phyloP scores from a whole-genome alignment of 1,284 basidiomycete genomes.

The Pseudozyma thailandica region DNA sequence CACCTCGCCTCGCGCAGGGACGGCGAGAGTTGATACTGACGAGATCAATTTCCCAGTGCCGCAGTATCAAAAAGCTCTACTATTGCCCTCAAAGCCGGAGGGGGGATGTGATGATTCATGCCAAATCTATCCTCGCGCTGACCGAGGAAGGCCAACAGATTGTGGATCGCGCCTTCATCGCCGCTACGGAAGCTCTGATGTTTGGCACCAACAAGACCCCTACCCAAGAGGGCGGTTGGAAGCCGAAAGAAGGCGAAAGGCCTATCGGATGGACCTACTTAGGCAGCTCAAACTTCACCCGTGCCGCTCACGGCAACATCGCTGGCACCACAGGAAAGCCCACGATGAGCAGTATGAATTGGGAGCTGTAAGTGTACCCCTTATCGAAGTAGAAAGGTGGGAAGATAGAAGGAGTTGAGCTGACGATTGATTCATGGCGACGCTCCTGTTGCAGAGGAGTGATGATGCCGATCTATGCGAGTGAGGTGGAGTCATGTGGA shows the following conservation, averaged over 20 bases:
- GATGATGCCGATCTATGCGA: slow-evolving; percentile 48
- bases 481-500: slow-evolving; percentile 36
- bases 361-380: slow-evolving; percentile 55
- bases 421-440: background rate
- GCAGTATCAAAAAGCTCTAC: slow-evolving; percentile 39
- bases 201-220: background rate
- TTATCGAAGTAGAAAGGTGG: background rate
- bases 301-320: slow-evolving; percentile 64
- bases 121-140: slow-evolving; percentile 59
- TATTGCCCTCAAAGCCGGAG: slow-evolving; percentile 50
- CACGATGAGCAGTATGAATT: slow-evolving; percentile 52
- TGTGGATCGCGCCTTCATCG: slow-evolving; percentile 28
- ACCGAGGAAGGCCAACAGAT: slow-evolving; percentile 4
- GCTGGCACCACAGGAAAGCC: slow-evolving; percentile 28
- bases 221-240: background rate
- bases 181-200: slow-evolving; percentile 21
- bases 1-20: background rate
- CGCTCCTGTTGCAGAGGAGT: slow-evolving; percentile 30
- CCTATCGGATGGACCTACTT: slow-evolving; percentile 61
- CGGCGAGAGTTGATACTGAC: background rate
- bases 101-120: slow-evolving; percentile 65
- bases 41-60: background rate
- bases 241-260: slow-evolving; percentile 1
- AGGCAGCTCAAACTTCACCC: slow-evolving; percentile 64
- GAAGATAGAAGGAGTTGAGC: too few relatives aligned